Evolutionary conservation across 83 land plant genomes (phyloP).

Genomic region (Larix sibirica): DNA sequence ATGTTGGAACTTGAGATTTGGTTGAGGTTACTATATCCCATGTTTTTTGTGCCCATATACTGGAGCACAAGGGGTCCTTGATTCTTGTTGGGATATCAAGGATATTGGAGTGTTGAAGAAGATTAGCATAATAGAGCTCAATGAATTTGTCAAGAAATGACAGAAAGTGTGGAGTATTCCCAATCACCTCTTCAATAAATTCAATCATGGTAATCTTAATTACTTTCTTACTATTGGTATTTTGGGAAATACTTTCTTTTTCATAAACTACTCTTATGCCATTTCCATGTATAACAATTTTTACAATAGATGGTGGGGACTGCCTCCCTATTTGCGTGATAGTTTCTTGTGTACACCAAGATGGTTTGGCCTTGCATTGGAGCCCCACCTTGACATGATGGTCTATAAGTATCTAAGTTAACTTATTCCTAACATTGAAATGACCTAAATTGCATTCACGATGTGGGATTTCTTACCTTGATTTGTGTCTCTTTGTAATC

Average conservation of each 20-base stretch:
- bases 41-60: neutral
- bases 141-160: slow-evolving; percentile 36
- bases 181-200: slow-evolving; percentile 27
- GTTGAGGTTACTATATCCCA: slow-evolving; percentile 13
- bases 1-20: slow-evolving; percentile 7
- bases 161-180: slow-evolving; percentile 32
- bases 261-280: slow-evolving; percentile 18
- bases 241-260: slow-evolving; percentile 42
- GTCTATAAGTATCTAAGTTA: neutral
- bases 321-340: slow-evolving; percentile 33
- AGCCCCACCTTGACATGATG: slow-evolving; percentile 15
- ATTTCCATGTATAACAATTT: slow-evolving; percentile 43
- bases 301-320: slow-evolving; percentile 46
- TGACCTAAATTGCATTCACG: no score
- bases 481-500: no score
- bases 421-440: no score
- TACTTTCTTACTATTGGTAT: slow-evolving; percentile 37
- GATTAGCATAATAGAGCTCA: slow-evolving; percentile 47
- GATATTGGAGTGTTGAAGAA: slow-evolving; percentile 34
- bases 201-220: slow-evolving; percentile 11
- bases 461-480: no score
- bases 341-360: neutral
- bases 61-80: slow-evolving; percentile 18
- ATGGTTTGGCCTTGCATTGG: slow-evolving; percentile 23
- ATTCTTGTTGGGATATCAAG: slow-evolving; percentile 57